Conservation (phyloP, 163 green algal species). For the Scenedesmus sp. region DNA sequence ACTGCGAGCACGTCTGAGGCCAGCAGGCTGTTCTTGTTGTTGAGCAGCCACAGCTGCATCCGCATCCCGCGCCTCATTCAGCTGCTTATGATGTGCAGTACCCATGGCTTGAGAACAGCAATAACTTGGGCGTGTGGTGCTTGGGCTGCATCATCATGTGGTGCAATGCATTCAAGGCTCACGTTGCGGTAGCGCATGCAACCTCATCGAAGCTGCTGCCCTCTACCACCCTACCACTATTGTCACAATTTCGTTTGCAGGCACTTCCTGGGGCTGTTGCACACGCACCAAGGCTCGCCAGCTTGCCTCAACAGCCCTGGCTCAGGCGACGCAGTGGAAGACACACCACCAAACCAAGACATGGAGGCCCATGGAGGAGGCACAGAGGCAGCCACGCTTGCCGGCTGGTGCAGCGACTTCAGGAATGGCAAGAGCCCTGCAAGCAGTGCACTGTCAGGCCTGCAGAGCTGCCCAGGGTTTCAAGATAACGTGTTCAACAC, state of each 20-base stretch:
- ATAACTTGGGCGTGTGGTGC: too few relatives aligned
- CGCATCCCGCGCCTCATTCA: too few relatives aligned
- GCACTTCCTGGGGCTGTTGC: neutral
- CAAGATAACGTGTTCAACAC: constrained; percentile 14
- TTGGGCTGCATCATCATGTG: too few relatives aligned
- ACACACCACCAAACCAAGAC: neutral
- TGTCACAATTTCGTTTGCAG: neutral
- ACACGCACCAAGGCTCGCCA: neutral
- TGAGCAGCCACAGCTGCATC: too few relatives aligned
- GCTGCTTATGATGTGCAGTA: too few relatives aligned
- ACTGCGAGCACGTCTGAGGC: too few relatives aligned
- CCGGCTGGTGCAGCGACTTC: constrained; percentile 1
- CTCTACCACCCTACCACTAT: too few relatives aligned
- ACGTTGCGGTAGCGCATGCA: neutral
- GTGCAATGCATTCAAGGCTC: too few relatives aligned
- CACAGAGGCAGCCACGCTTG: neutral
- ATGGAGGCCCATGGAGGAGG: neutral
- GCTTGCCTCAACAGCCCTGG: neutral
- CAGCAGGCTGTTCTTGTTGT: too few relatives aligned
- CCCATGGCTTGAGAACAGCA: too few relatives aligned
- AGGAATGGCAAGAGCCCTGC: neutral
- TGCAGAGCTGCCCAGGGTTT: neutral
- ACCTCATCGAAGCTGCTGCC: neutral
- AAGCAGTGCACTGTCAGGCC: neutral
- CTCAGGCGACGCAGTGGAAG: neutral